Base-by-base conservation (phyloP, 208 protist genomes). In the Leishmania guyanensis region DNA sequence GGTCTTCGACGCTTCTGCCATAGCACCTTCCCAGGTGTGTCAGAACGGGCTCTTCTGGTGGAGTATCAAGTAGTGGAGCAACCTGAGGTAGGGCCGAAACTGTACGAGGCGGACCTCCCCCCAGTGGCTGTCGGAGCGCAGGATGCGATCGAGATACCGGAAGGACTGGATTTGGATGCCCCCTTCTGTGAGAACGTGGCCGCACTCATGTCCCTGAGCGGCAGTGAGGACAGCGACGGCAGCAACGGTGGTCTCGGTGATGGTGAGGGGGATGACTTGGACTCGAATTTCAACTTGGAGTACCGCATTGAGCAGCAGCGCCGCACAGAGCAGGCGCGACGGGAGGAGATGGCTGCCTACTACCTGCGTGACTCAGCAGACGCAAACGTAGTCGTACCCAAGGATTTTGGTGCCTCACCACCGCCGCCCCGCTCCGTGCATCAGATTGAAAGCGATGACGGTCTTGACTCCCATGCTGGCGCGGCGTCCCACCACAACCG, bases 91-190 rank as follows among this genome's bases (percentile, higher is more conserved):
- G 92, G 87, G 3, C 70, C 88, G 12, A 53, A 48, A n/a, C 68
- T 96, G 26, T 97, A 89, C 78, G 91, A 70, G 22, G 75, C 84
- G 53, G 91, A 92, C 54, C 83, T 97, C 46, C 80, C 75, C 16
- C 84, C 89, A 0, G 89, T 97, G 1, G 92, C 90, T 6, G 81
- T 74, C 1, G 91, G 91, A 0, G 91, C 94, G 43, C 94, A 97
- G 85, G 81, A 81, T 5, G 88, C 87, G 3, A 83, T 96, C 33
- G 83, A 85, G 71, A 29, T 86, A 43, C 92, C 92, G 1, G 88
- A 84, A 0, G 90, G 77, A 3, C 69, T 97, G 14, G 84, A 94
- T 66, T 79, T 97, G 36, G 84, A 92, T 50, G 73, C 81, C 29
- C 91, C 90, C 0, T 95, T 97, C 75, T 95, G 93, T 81, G 79